Evolutionary conservation across 1,139 yeast species (phyloP).

Genomic region (Zygoascus hellenicus): DNA sequence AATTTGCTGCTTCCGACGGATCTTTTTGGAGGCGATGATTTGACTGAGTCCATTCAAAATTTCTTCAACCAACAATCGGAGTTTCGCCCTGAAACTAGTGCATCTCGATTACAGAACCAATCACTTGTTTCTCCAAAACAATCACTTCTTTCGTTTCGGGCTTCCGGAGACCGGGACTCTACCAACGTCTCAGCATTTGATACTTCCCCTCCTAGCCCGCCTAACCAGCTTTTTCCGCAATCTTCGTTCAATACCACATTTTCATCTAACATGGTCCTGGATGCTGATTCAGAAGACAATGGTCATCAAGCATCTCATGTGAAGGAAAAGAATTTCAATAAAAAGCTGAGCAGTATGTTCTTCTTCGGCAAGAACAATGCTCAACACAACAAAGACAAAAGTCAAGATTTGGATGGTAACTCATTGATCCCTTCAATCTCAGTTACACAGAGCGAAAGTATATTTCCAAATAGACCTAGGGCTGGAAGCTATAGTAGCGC

Average conservation of each 20-base stretch:
- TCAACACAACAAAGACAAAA: constrained; percentile 7
- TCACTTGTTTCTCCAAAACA: constrained; percentile 19
- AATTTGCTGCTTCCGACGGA: constrained; percentile 32
- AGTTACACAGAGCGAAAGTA: background rate
- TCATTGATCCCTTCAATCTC: background rate
- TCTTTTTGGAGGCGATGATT: constrained; percentile 29
- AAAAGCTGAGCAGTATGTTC: constrained; percentile 20
- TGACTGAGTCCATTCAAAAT: constrained; percentile 23
- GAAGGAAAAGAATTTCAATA: constrained; percentile 1
- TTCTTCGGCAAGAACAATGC: constrained; percentile 18
- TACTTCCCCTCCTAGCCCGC: constrained; percentile 11
- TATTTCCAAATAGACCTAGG: constrained; percentile 14
- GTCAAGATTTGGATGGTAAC: background rate
- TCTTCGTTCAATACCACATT: constrained; percentile 10
- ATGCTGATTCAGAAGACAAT: background rate
- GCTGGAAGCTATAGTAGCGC: constrained; percentile 23
- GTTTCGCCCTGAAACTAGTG: background rate
- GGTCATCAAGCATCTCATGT: background rate
- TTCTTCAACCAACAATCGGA: constrained; percentile 14
- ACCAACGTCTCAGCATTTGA: constrained; percentile 16
- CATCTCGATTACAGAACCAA: background rate
- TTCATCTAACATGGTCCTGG: background rate
- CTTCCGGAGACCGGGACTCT: constrained; percentile 13
- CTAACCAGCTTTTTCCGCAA: constrained; percentile 11
- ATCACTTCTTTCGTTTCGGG: constrained; percentile 16